Base-by-base conservation (phyloP, 305 asterid genomes). In the Solanum hybrid region DNA sequence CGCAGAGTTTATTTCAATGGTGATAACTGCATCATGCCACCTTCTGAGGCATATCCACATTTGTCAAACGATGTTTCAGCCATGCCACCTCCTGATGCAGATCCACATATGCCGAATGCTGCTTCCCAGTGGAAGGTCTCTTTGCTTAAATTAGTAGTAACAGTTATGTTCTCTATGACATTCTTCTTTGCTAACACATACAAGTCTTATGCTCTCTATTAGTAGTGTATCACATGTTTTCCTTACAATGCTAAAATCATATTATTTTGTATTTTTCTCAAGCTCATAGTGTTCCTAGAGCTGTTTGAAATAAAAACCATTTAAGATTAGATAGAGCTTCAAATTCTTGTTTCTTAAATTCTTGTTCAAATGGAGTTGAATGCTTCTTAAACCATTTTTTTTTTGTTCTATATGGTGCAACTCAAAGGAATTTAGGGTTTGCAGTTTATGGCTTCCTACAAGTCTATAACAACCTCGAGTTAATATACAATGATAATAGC, bases 1-100 rank as follows among this genome's bases (percentile, higher is more conserved):
- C 90, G 95, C 89, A 92, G 97, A 89, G 94, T 95, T 89, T 96
- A 95, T 83, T 96, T 96, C 95, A 94, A 96, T 31, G 98, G 98
- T 8, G 98, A 96, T 82, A 94, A 96, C 91, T 96, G 98, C 79
- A 96, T 94, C 26, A 96, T 95, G 98, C 97, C 99, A 8, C 95
- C 98, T 57, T 97, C 99, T 0, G 96, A 96, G 61, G 93, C 93
- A 13, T 96, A 95, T 88, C 98, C 98, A 1, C 92, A 84, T 46
- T 29, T 84, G 29, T 51, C 40, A 51, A 16, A 84, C 2, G 96
- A 96, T 82, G 94, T 94, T 91, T 95, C 97, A 61, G 95, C 94
- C 83, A 94, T 95, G 97, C 96, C 97, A 14, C 95, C 96, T 86
- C 95, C 97, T 0, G 94, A 94, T 88, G 92, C 93, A 18, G 95